Percentiles rank a stretch among this genome's conserved stretches.
phyloP scores from a whole-genome alignment of 2,329 filamentous ascomycete genomes.

The Tolypocladium capitatum region DNA sequence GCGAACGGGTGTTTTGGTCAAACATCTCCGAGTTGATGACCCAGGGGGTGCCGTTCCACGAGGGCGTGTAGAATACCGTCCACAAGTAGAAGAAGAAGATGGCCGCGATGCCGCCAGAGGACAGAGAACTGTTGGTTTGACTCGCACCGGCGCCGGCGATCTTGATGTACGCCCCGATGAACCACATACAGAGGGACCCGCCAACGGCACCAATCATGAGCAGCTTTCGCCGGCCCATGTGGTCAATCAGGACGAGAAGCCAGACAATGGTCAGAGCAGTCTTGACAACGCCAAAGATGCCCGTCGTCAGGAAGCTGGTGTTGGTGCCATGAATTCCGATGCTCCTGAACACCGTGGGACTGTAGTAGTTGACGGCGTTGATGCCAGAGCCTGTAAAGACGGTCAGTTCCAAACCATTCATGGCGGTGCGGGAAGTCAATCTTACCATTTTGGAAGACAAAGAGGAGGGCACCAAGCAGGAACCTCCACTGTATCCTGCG shows the following conservation, averaged over 20 bases:
- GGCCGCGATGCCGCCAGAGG: constrained; percentile 47
- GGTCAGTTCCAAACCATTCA: background rate
- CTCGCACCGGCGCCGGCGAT: constrained; percentile 21
- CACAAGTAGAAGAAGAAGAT: constrained; percentile 50
- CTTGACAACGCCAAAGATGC: constrained; percentile 16
- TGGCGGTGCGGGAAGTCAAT: background rate
- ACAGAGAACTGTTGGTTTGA: constrained; percentile 1
- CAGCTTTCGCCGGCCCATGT: constrained; percentile 36
- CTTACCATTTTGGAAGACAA: constrained; percentile 64
- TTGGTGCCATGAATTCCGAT: constrained; percentile 13
- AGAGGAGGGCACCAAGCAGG: constrained; percentile 59
- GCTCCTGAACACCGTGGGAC: constrained; percentile 15
- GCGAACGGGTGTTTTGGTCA: constrained; percentile 45
- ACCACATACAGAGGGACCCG: constrained; percentile 55
- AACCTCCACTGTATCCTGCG: constrained; percentile 55
- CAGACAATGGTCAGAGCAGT: constrained; percentile 29
- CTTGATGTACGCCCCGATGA: constrained; percentile 36
- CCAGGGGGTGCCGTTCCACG: constrained; percentile 66
- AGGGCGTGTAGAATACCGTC: constrained; percentile 55
- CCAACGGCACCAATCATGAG: constrained; percentile 47
- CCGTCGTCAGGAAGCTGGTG: constrained; percentile 15
- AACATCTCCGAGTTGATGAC: constrained; percentile 68
- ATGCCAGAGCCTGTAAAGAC: constrained; percentile 11
- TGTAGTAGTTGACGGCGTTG: constrained; percentile 19
- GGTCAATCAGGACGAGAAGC: constrained; percentile 13